phyloP scores from a whole-genome alignment of 2,329 filamentous ascomycete species.

The Clarireedia hainanense region DNA sequence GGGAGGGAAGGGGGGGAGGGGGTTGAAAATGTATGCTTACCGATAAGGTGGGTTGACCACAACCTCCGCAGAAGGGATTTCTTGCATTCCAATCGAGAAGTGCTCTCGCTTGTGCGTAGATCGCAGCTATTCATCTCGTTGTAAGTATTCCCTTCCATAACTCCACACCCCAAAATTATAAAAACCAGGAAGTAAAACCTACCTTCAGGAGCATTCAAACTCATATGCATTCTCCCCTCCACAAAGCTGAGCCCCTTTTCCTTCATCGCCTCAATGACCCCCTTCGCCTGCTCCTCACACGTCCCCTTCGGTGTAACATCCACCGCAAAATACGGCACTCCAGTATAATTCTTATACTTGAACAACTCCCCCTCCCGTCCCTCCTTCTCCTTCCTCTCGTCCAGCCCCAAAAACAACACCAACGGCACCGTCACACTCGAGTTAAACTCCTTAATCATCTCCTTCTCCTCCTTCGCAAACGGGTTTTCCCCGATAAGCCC shows the following conservation, averaged over 20 bases:
- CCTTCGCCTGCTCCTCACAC: conserved; percentile 53
- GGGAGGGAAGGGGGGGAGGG: no score
- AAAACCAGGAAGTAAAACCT: conserved; percentile 7
- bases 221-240: conserved; percentile 51
- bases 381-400: conserved; percentile 50
- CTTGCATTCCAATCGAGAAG: conserved; percentile 91
- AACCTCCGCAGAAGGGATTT: conserved; percentile 86
- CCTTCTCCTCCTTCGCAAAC: conserved; percentile 64
- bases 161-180: not conserved
- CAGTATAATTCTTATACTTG: conserved; percentile 57
- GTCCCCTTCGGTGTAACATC: conserved; percentile 71
- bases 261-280: conserved; percentile 51
- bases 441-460: conserved; percentile 66
- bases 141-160: not conserved
- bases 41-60: conserved; percentile 74
- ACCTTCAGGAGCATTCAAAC: conserved; percentile 41
- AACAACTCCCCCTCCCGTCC: conserved; percentile 29
- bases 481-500: conserved; percentile 63
- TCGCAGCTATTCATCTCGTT: conserved; percentile 53
- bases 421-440: conserved; percentile 59
- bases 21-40: conserved; percentile 29
- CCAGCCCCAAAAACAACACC: conserved; percentile 77
- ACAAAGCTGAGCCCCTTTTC: conserved; percentile 58
- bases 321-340: conserved; percentile 79
- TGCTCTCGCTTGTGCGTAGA: conserved; percentile 82